Evolutionary conservation across 306 rosid species (phyloP), one percentile per base, ranked within the genome.

Genomic region (Vigna angularis): DNA sequence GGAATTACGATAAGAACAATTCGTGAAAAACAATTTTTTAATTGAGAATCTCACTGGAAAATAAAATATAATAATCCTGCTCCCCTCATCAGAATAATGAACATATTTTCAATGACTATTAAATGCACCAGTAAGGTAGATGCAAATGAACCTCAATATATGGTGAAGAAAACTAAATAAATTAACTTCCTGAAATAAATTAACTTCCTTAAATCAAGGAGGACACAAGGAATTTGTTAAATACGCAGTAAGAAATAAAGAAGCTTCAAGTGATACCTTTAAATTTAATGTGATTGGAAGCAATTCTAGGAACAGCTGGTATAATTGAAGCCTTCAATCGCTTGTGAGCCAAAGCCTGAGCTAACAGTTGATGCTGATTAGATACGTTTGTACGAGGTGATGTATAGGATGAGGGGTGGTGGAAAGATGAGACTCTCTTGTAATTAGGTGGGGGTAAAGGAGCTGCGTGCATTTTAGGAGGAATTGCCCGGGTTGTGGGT

Each of bases 251-350:
- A 73, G 47, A 78, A 83, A 62, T 38, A 10, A 73, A 38, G 52
- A 77, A 78, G 58, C 75, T 65, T 34, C 65, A 15, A 52, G 30
- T 15, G 47, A 47, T 75, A 83, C 87, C 87, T 79, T 75, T 38
- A 48, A 34, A 24, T 69, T 83, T 74, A 57, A 83, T 45, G 67
- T 48, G 5, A 48, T 7, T 13, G 17, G 67, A 62, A 82, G 70
- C 47, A 65, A 17, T 64, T 6, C 2, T 10, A 12, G 76, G n/a
- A 42, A 68, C 8, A 49, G 72, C 59, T 73, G 79, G 53, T 8
- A 38, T 49, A 68, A 9, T 9, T n/a, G 44, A 51, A 78, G 30
- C 11, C 76, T 45, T 78, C 67, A 38, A 38, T 26, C 22, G 83
- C 11, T 66, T 48, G 20, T 4, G 42, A 83, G 77, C 70, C 47